A percentile compares a stretch with the other conserved stretches of the same genome.
Conservation (phyloP, 2,329 filamentous ascomycete genomes). For the Leptographium wingfieldii region DNA sequence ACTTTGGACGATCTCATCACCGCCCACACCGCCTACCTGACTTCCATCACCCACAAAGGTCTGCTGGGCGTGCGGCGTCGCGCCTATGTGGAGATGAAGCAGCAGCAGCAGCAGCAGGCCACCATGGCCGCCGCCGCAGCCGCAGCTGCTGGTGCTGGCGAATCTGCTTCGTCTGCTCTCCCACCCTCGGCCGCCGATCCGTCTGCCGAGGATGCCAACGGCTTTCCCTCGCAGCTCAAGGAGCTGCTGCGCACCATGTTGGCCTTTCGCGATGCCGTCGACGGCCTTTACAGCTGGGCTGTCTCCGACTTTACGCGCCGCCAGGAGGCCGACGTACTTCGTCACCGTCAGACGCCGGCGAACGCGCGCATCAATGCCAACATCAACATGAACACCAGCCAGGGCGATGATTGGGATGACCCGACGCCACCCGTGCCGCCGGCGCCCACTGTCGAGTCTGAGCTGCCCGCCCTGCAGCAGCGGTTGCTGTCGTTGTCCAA, state of each 20-base stretch:
- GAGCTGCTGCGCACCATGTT: constrained; percentile 92
- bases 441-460: constrained; percentile 44
- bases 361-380: constrained; percentile 13
- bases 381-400: constrained; percentile 25
- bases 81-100: constrained; percentile 24
- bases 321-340: constrained; percentile 66
- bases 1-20: constrained; percentile 92
- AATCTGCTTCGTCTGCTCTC: constrained; percentile 18
- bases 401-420: constrained; percentile 43
- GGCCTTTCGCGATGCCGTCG: constrained; percentile 81
- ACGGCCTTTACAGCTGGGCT: constrained; percentile 87
- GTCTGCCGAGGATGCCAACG: constrained; percentile 51
- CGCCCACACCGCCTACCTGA: constrained; percentile 82
- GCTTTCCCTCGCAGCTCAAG: constrained; percentile 82
- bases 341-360: constrained; percentile 52
- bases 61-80: constrained; percentile 61
- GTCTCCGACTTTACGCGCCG: constrained; percentile 85
- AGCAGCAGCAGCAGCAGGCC: constrained; percentile 17
- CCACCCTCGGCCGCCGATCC: constrained; percentile 25
- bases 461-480: constrained; percentile 62
- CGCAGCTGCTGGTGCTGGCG: constrained; percentile 59
- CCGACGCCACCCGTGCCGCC: constrained; percentile 5
- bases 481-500: constrained; percentile 59
- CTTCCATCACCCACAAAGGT: constrained; percentile 90
- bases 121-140: constrained; percentile 22